These are phyloP conservation scores for Mycosarcoma maydis DNA, from an alignment of 1,284 basidiomycete species.

Conservation along the genomic window DNA sequence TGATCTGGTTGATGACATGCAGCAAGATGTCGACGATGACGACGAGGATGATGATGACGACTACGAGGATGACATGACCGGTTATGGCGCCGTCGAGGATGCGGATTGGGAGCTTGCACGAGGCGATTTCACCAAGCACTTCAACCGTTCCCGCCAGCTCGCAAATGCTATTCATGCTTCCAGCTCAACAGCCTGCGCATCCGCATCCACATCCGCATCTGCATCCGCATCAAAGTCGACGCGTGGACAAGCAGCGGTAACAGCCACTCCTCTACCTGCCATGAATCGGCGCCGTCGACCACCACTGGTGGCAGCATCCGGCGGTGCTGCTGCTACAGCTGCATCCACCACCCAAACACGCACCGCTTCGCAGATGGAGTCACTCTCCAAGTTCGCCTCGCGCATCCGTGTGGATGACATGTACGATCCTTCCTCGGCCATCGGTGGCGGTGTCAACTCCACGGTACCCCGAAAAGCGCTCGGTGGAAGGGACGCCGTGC, in stretches of 20 bases:
- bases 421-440: slow-evolving; percentile 61
- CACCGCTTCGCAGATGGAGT: slow-evolving; percentile 58
- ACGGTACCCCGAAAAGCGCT: slow-evolving; percentile 63
- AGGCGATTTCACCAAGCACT: slow-evolving; percentile 66
- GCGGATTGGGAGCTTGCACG: slow-evolving; percentile 65
- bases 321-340: slow-evolving; percentile 10
- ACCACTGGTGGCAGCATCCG: slow-evolving; percentile 7
- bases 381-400: slow-evolving; percentile 57
- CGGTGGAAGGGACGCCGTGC: slow-evolving; percentile 43
- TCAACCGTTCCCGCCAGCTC: slow-evolving; percentile 63
- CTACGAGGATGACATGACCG: slow-evolving; percentile 30
- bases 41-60: slow-evolving; percentile 38
- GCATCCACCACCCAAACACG: slow-evolving; percentile 26
- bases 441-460: slow-evolving; percentile 58
- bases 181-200: slow-evolving; percentile 4
- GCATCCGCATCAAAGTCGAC: slow-evolving; percentile 8
- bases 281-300: slow-evolving; percentile 48
- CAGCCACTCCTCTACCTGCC: slow-evolving; percentile 38
- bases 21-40: background rate
- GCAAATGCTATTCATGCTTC: slow-evolving; percentile 41
- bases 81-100: slow-evolving; percentile 59
- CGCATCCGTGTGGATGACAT: slow-evolving; percentile 53
- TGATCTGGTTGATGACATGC: background rate
- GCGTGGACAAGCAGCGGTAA: background rate
- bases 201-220: slow-evolving; percentile 15